Conservation (phyloP, 371 early-diverging fungal species). For the Gilbertella persicaria region DNA sequence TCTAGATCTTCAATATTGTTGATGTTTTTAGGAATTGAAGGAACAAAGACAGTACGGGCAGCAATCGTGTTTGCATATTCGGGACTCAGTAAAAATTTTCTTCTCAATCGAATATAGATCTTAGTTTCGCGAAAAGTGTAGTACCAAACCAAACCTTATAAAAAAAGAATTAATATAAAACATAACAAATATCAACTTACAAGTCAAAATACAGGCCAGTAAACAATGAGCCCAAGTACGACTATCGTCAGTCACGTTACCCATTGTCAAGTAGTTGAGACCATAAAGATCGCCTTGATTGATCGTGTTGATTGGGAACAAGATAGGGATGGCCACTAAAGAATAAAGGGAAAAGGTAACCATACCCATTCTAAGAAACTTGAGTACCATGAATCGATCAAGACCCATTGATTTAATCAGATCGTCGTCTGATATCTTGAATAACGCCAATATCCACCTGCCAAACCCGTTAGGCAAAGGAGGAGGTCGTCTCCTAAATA, state of each 20-base stretch:
- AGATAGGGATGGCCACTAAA: conserved; percentile 60
- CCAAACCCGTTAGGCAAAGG: conserved; percentile 52
- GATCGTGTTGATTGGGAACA: conserved; percentile 68
- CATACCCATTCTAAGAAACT: conserved; percentile 64
- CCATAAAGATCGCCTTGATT: conserved; percentile 43
- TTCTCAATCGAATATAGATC: conserved; percentile 68
- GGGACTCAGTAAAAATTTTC: conserved; percentile 60
- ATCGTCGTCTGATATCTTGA: conserved; percentile 58
- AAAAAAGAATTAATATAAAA: neutral
- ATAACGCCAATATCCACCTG: conserved; percentile 62
- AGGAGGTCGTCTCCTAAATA: conserved; percentile 59
- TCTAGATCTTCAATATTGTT: conserved; percentile 48
- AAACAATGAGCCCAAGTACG: conserved; percentile 74
- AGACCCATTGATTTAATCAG: conserved; percentile 67
- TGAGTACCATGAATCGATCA: conserved; percentile 81
- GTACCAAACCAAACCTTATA: conserved; percentile 42
- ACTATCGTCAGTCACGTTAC: conserved; percentile 53
- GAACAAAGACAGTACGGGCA: conserved; percentile 68
- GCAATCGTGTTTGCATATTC: conserved; percentile 61
- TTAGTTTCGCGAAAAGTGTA: conserved; percentile 65
- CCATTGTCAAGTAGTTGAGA: conserved; percentile 61
- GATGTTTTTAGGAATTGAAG: conserved; percentile 55
- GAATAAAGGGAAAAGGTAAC: conserved; percentile 58
- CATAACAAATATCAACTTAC: conserved; percentile 35
- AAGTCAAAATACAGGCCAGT: conserved; percentile 57